Evolutionary conservation across 2,329 filamentous ascomycete genomes (phyloP).

Genomic region (Graphilbum sp.): DNA sequence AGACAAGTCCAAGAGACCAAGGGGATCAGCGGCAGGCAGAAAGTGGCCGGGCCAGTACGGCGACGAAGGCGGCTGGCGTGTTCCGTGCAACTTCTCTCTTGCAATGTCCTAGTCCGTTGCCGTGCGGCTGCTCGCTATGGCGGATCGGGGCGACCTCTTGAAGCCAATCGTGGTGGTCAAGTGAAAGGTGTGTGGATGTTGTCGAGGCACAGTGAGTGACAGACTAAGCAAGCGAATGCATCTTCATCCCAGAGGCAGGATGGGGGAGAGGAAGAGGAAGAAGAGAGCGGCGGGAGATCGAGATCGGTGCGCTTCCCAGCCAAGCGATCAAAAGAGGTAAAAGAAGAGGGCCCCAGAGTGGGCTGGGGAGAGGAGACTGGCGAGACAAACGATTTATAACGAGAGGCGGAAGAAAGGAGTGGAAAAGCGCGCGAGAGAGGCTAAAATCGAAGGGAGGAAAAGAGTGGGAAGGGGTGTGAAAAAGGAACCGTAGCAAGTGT

Average conservation of each 20-base stretch:
- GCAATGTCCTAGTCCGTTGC: too few relatives aligned
- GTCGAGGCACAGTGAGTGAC: neutral
- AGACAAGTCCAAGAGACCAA: too few relatives aligned
- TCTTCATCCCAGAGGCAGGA: neutral
- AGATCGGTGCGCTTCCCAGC: neutral
- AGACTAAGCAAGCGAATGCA: neutral
- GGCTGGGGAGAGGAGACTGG: neutral
- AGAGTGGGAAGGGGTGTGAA: neutral
- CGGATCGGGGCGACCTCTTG: too few relatives aligned
- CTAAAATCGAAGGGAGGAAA: slow-evolving; percentile 2
- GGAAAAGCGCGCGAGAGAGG: slow-evolving; percentile 1
- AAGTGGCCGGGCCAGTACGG: neutral
- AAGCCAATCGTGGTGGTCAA: too few relatives aligned
- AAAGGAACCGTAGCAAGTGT: neutral
- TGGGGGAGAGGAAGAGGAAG: too few relatives aligned
- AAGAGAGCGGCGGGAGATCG: neutral
- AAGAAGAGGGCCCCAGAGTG: neutral
- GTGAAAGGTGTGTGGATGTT: too few relatives aligned
- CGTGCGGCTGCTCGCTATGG: too few relatives aligned
- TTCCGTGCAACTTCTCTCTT: too few relatives aligned
- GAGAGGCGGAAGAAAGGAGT: neutral
- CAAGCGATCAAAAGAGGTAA: neutral
- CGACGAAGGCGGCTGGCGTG: too few relatives aligned
- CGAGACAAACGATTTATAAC: neutral
- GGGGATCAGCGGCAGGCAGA: too few relatives aligned